Evolutionary conservation across 139 green algal species (phyloP).

Genomic region (Pleodorina starrii): DNA sequence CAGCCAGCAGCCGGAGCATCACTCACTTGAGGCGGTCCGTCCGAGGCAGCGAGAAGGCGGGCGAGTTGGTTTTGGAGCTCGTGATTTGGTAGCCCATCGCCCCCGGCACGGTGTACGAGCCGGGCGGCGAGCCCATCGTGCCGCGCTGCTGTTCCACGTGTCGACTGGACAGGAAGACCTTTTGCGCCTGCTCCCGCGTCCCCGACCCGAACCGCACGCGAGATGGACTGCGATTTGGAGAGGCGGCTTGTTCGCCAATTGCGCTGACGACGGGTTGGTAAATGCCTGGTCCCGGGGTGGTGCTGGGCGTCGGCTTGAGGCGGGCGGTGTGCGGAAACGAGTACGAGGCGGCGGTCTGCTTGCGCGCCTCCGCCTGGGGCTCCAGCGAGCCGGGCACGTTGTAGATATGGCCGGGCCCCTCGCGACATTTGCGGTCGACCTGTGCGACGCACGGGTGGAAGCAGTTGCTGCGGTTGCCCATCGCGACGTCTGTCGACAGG

Average conservation of each 20-base stretch:
- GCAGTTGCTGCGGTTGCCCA: background rate
- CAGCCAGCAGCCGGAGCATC: no score
- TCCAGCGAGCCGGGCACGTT: constrained; percentile 30
- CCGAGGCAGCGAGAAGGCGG: constrained; percentile 29
- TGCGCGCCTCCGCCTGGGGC: constrained; percentile 17
- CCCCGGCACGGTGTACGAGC: constrained; percentile 22
- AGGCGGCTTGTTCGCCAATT: background rate
- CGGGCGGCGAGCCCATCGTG: constrained; percentile 40
- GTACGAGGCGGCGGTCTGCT: constrained; percentile 20
- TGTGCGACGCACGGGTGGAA: background rate
- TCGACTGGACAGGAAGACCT: constrained; percentile 9
- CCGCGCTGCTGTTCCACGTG: constrained; percentile 22
- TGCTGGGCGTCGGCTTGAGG: background rate
- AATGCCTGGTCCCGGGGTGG: background rate
- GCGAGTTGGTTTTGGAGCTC: constrained; percentile 23
- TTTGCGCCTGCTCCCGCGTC: constrained; percentile 1
- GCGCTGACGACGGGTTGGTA: background rate
- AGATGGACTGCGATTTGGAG: background rate
- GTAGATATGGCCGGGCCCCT: constrained; percentile 40
- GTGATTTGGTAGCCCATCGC: constrained; percentile 26
- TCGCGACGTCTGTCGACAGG: background rate
- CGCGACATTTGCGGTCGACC: constrained; percentile 41
- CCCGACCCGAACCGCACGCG: constrained; percentile 14
- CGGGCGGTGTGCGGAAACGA: constrained; percentile 21
- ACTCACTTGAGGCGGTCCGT: constrained; percentile 50